Evolutionary conservation across 768 basidiomycete genomes (phyloP).

Genomic region (Xerocomellus amylosporus): DNA sequence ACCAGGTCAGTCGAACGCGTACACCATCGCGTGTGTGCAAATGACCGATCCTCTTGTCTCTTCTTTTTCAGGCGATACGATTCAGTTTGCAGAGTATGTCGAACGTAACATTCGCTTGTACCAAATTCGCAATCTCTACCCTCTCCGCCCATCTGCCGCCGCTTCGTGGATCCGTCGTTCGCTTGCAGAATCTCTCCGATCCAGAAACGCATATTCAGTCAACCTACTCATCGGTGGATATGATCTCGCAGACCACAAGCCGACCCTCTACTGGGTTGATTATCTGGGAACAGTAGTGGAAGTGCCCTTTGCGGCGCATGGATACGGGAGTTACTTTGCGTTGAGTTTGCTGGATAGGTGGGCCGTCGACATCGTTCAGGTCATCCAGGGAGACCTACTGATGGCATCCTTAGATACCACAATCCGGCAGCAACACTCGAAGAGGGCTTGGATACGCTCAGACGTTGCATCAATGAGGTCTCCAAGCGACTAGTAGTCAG

Average conservation of each 20-base stretch:
- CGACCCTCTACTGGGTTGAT: slow-evolving; percentile 93
- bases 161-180: slow-evolving; percentile 94
- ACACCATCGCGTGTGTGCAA: not conserved
- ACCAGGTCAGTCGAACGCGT: slow-evolving; percentile 54
- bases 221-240: slow-evolving; percentile 93
- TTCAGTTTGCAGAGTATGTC: slow-evolving; percentile 94
- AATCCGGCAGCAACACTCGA: slow-evolving; percentile 82
- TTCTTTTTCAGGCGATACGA: slow-evolving; percentile 72
- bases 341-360: slow-evolving; percentile 89
- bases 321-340: slow-evolving; percentile 91
- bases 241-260: slow-evolving; percentile 69
- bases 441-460: slow-evolving; percentile 80
- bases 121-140: slow-evolving; percentile 90
- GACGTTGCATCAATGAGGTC: slow-evolving; percentile 87
- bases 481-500: slow-evolving; percentile 78
- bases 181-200: slow-evolving; percentile 86
- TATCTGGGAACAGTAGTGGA: slow-evolving; percentile 87
- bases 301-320: slow-evolving; percentile 93
- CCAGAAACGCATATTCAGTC: slow-evolving; percentile 83
- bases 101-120: slow-evolving; percentile 95
- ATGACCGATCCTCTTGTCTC: not conserved
- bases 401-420: slow-evolving; percentile 63
- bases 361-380: slow-evolving; percentile 12
- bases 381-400: not conserved
- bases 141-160: slow-evolving; percentile 86